Evolutionary conservation across 768 basidiomycete species (phyloP), one percentile per base, ranked within the genome.

Genomic region (Mycena venus): DNA sequence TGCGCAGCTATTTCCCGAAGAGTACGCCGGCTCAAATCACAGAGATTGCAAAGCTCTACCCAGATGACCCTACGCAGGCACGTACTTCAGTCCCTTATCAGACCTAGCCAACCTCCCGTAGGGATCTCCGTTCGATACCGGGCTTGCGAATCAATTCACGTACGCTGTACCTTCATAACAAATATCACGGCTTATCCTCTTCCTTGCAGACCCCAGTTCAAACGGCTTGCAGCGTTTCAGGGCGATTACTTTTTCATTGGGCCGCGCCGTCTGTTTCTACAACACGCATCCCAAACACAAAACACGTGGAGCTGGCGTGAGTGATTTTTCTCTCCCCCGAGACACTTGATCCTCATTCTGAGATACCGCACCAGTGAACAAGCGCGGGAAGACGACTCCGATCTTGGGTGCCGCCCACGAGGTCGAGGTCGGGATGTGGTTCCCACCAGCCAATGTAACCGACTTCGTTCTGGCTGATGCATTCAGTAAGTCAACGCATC

Each of bases 251-350:
- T 81, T 1, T 67, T 83, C 44, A 78, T 79, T 32, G 76, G 76
- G 5, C 67, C 75, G 12, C 80, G 82, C 19, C 80, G 82, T 1
- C 81, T 81, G 68, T 75, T 81, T 69, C 75, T 84, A 40, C 49
- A 78, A n/a, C 58, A 77, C 14, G 75, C 75, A 1, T 72, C 81
- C 1, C 51, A 38, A 14, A 80, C 70, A 36, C 81, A 83, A 65
- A 72, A 78, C 1, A 75, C 75, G 3, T 83, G 81, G 80, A 77
- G 77, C 1, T 83, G 74, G 73, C 29, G 83, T 83, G 77, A 17
- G 36, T 65, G 2, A 29, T 59, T 25, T 0, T 15, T 42, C 10
- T 38, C n/a, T 27, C 12, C 27, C n/a, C 11, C 19, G 2, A 42
- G 6, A 56, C 1, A 10, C 36, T 31, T 42, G 38, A 29, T 38